A percentile compares a stretch with the other conserved stretches of the same genome.
Conservation (phyloP, 2,329 filamentous ascomycete genomes). For the Chaetothyriales sp. region DNA sequence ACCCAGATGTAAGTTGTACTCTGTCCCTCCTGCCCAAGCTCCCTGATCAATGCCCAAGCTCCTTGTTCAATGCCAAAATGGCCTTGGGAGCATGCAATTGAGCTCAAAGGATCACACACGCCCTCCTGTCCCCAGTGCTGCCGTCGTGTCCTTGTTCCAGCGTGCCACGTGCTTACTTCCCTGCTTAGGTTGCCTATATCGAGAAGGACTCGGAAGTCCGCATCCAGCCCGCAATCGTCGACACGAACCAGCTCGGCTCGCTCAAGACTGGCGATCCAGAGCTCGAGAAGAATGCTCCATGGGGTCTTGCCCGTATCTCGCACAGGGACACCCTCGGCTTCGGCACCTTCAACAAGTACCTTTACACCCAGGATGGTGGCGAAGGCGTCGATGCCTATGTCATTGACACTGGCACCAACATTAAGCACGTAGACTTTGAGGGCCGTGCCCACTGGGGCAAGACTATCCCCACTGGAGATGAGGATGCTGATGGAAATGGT, state of each 20-base stretch:
- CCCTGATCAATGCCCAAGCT: conserved; percentile 3
- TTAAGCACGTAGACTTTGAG: conserved; percentile 90
- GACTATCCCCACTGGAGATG: conserved; percentile 71
- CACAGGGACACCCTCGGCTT: conserved; percentile 80
- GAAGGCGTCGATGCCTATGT: conserved; percentile 98
- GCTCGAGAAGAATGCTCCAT: conserved; percentile 85
- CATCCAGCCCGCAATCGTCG: conserved; percentile 75
- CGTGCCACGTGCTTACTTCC: conserved; percentile 11
- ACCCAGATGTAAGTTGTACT: conserved; percentile 75
- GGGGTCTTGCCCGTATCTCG: conserved; percentile 95
- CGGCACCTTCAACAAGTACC: conserved; percentile 86
- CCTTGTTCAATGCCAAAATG: not conserved
- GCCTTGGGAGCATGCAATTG: not conserved
- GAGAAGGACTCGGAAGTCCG: conserved; percentile 89
- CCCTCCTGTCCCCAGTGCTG: not conserved
- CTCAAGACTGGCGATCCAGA: conserved; percentile 46
- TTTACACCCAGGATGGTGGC: conserved; percentile 75
- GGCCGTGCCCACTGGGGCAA: conserved; percentile 92
- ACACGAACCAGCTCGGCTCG: conserved; percentile 85
- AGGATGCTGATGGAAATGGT: conserved; percentile 85
- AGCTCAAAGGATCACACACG: not conserved
- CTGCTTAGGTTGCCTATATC: conserved; percentile 72
- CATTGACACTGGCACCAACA: conserved; percentile 94
- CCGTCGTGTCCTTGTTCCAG: not conserved
- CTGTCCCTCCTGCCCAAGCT: not conserved